Base-by-base conservation (phyloP, 2,329 filamentous ascomycete genomes). In the Aspergillus intermedius region DNA sequence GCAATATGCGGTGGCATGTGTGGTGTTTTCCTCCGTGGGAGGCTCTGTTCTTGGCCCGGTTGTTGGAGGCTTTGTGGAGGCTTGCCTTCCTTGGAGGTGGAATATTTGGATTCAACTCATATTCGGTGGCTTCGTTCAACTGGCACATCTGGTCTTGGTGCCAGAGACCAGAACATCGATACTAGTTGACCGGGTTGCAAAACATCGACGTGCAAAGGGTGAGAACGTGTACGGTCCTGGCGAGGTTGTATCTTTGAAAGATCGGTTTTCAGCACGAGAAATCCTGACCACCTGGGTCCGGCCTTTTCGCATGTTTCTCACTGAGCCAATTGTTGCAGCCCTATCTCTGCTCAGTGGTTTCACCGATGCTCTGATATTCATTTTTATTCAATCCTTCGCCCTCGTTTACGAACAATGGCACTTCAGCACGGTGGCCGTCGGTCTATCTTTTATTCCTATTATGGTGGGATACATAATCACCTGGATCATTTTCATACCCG, bases 61-160 rank as follows among this genome's bases (percentile, higher is more conserved):
- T 45, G 76, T 87, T 13, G 86, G 86, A 50, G 86, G 84, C 2
- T 88, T 88, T 59, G 78, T 82, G n/a, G 78, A 88, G 63, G 64
- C 78, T 32, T 80, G 80, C 51, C 73, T 85, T 0, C 59, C 68
- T 28, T 90, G 86, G 86, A 76, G 77, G 55, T 88, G 83, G 83
- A 80, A 77, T 45, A 88, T 89, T 64, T 91, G 87, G 86, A 84
- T 90, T 50, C 85, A 89, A 66, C 78, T 90, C 53, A 87, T 89
- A 52, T 80, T 90, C 44, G 86, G 86, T 6, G 82, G 68, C 12
- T 74, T 78, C 19, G 78, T 87, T 4, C 85, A 88, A 62, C 8
- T 77, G 2, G 58, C 86, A 3, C 84, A 88, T 62, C 71, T 84
- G 47, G 62, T 84, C 51, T 75, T 79, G 8, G 86, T 91, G 1